Evolutionary conservation across 2,329 filamentous ascomycete genomes (phyloP).

Genomic region (Venturia asperata): DNA sequence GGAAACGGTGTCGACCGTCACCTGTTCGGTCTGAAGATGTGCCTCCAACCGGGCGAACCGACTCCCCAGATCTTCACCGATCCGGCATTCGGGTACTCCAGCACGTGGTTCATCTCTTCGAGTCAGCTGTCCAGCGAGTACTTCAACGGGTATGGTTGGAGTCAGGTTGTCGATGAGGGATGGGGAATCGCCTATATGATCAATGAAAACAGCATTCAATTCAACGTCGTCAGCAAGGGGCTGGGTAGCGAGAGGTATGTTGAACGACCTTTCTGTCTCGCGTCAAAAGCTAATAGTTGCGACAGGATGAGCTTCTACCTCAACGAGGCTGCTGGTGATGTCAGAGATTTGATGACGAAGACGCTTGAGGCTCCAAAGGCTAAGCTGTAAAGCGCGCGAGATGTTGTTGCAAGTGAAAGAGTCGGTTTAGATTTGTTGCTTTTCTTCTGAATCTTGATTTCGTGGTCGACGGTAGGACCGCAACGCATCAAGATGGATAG

Average conservation of each 20-base stretch:
- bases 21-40: constrained; percentile 93
- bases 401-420: not conserved
- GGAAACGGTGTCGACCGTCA: constrained; percentile 93
- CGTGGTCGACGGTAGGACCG: not conserved
- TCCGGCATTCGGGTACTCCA: constrained; percentile 74
- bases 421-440: not conserved
- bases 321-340: constrained; percentile 84
- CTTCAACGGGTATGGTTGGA: constrained; percentile 99
- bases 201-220: constrained; percentile 97
- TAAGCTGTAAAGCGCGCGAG: constrained; percentile 58
- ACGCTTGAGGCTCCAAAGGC: constrained; percentile 75
- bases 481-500: not conserved
- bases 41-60: constrained; percentile 72
- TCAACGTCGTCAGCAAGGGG: constrained; percentile 94
- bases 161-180: constrained; percentile 89
- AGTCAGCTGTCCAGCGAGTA: constrained; percentile 91
- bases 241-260: constrained; percentile 56
- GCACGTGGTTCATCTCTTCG: constrained; percentile 82
- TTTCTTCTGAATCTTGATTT: not conserved
- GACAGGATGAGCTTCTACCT: constrained; percentile 84
- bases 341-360: constrained; percentile 77
- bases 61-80: constrained; percentile 80
- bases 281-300: constrained; percentile 23
- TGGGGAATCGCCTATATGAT: constrained; percentile 99
- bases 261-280: not conserved